Base-by-base conservation (phyloP, 176 grass and related monocot species). In the Bolboschoenus planiculmis region DNA sequence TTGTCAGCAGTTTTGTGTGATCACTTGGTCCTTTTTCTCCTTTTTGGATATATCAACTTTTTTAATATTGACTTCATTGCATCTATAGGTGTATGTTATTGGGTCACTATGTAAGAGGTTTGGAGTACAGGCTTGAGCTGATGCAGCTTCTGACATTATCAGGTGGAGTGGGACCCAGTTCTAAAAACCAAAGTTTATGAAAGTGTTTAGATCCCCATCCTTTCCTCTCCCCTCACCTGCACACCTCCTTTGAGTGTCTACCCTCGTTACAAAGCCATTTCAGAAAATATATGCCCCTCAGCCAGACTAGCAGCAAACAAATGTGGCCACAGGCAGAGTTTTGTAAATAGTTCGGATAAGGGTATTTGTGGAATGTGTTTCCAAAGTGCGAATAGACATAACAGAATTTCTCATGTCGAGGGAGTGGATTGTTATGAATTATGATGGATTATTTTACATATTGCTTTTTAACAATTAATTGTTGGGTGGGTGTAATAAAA, bases 51-150 rank as follows among this genome's bases (percentile, higher is more conserved):
- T 14, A 10, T 40, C 48, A 44, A 36, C 31, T 15, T 59, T 35
- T 60, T 61, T 15, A 7, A 13, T 18, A 18, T 74, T 82, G 78
- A 51, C 47, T 29, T 61, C 75, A 58, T 36, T 77, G 43, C 34
- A 70, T 80, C 53, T 58, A 39, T 6, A 95, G 93, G 96, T 99
- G 96, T 85, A 95, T 99, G 96, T 34, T 99, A 27, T 83, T 99
- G 80, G 96, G 96, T 27, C 96, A 99, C 80, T 93, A 99, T 82
- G 84, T 95, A 64, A 86, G 92, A 57, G 96, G 93, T 82, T 84
- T 99, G 24, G 96, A 99, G 70, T 99, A 93, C 84, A 87, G 92
- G 74, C 63, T 99, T 78, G 92, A 93, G 78, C 88, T 99, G 56
- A 53, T 86, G 13, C 90, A 89, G 53, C 89, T 99, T 83, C 74